These are phyloP conservation scores for Manihot esculenta DNA, from an alignment of 441 rosid genomes.

Conservation along the genomic window DNA sequence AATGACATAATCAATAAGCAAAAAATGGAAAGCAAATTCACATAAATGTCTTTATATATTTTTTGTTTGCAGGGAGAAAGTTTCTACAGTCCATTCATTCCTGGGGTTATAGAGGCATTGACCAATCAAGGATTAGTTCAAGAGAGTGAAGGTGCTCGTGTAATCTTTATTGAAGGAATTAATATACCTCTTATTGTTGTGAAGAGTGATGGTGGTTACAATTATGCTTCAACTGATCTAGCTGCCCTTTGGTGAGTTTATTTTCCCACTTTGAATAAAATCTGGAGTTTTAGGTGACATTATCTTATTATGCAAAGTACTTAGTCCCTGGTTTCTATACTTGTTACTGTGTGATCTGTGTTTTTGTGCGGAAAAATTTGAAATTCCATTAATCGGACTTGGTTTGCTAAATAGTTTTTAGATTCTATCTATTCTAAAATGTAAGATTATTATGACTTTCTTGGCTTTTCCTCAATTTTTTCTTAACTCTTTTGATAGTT, in stretches of 20 bases:
- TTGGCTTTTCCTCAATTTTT: background rate
- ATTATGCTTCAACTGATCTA: slow-evolving; percentile 91
- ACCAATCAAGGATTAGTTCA: slow-evolving; percentile 61
- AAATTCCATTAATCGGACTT: background rate
- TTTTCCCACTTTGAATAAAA: background rate
- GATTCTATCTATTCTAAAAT: background rate
- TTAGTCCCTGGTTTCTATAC: background rate
- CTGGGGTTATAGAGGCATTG: slow-evolving; percentile 51
- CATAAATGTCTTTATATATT: slow-evolving; percentile 2
- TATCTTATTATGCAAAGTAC: background rate
- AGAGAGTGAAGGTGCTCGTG: slow-evolving; percentile 92
- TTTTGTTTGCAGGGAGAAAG: slow-evolving; percentile 79
- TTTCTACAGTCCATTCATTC: slow-evolving; percentile 81
- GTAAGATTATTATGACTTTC: background rate
- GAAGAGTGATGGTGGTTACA: slow-evolving; percentile 94
- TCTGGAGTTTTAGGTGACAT: background rate
- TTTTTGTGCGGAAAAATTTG: background rate
- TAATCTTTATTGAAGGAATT: slow-evolving; percentile 65
- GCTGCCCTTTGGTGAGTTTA: slow-evolving; percentile 81
- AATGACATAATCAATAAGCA: background rate
- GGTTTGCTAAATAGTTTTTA: background rate
- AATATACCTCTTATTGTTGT: slow-evolving; percentile 87
- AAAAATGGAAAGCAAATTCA: background rate
- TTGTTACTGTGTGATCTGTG: background rate
- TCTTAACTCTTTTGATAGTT: background rate